phyloP scores from a whole-genome alignment of 805 yeast genomes.

The Metschnikowia lunata region DNA sequence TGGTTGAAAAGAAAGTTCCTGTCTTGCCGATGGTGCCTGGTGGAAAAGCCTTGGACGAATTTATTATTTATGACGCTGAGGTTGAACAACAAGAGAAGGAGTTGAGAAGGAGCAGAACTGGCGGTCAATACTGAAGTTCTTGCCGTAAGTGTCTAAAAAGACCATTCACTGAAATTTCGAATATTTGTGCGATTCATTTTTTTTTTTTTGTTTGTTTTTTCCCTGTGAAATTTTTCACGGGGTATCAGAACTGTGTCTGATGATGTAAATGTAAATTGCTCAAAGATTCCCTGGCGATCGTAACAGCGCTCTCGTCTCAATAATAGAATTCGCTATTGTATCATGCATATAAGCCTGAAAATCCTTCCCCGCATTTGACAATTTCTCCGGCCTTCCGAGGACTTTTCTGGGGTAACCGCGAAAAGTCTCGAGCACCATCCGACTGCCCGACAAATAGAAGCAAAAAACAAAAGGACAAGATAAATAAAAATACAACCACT shows the following conservation, averaged over 20 bases:
- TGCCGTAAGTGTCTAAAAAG: no score
- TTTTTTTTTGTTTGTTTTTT: neutral
- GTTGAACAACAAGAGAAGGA: conserved; percentile 68
- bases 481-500: no score
- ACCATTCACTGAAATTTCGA: no score
- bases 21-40: conserved; percentile 98
- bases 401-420: conserved; percentile 8
- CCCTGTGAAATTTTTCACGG: neutral
- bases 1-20: conserved; percentile 89
- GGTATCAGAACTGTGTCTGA: no score
- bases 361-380: conserved; percentile 3
- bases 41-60: conserved; percentile 92
- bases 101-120: conserved; percentile 68
- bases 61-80: conserved; percentile 79
- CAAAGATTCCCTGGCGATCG: no score
- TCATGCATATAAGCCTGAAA: neutral
- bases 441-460: conserved; percentile 1
- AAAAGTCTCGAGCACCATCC: conserved; percentile 2
- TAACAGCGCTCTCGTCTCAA: neutral
- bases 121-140: conserved; percentile 54
- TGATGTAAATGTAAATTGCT: no score
- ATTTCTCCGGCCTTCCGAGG: conserved; percentile 6
- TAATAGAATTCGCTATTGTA: neutral
- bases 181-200: neutral
- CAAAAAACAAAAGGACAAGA: no score